phyloP scores from a whole-genome alignment of 2,329 filamentous ascomycete species.

The Cordyceps farinosa region DNA sequence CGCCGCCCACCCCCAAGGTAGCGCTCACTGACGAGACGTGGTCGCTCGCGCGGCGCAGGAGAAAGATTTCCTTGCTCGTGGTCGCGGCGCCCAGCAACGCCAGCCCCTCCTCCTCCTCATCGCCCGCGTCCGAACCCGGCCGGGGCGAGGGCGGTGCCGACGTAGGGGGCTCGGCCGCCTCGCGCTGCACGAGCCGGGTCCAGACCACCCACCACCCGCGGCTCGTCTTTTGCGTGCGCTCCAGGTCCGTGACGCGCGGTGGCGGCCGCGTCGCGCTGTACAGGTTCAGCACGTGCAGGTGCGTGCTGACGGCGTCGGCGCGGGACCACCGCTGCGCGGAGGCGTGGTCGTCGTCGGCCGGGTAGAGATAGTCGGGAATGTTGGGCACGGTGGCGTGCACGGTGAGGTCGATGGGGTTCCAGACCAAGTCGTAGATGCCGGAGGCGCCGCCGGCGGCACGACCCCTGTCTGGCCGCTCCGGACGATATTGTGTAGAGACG shows the following conservation, averaged over 20 bases:
- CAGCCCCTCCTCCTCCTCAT: constrained; percentile 16
- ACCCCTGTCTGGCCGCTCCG: constrained; percentile 43
- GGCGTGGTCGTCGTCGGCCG: constrained; percentile 22
- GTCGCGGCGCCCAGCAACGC: constrained; percentile 19
- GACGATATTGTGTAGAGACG: constrained; percentile 54
- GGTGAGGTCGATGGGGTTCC: constrained; percentile 54
- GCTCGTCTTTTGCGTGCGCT: constrained; percentile 62
- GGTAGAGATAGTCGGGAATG: constrained; percentile 49
- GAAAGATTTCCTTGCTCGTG: constrained; percentile 56
- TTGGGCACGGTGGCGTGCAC: constrained; percentile 64
- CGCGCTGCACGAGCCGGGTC: constrained; percentile 48
- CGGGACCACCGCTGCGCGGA: constrained; percentile 49
- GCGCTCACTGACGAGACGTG: constrained; percentile 36
- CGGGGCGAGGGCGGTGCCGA: constrained; percentile 9
- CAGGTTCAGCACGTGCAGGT: constrained; percentile 60
- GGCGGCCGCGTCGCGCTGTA: constrained; percentile 41
- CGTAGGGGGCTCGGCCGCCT: background rate
- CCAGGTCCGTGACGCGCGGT: constrained; percentile 43
- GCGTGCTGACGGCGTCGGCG: constrained; percentile 61
- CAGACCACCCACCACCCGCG: constrained; percentile 69
- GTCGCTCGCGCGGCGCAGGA: constrained; percentile 59
- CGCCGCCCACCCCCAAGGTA: constrained; percentile 31
- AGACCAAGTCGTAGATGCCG: constrained; percentile 60
- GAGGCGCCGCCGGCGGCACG: constrained; percentile 29
- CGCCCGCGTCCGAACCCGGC: background rate